A percentile compares a stretch with the other conserved stretches of the same genome.
These are phyloP conservation scores for Vigna hirtella DNA, from an alignment of 306 rosid species.

Conservation along the genomic window DNA sequence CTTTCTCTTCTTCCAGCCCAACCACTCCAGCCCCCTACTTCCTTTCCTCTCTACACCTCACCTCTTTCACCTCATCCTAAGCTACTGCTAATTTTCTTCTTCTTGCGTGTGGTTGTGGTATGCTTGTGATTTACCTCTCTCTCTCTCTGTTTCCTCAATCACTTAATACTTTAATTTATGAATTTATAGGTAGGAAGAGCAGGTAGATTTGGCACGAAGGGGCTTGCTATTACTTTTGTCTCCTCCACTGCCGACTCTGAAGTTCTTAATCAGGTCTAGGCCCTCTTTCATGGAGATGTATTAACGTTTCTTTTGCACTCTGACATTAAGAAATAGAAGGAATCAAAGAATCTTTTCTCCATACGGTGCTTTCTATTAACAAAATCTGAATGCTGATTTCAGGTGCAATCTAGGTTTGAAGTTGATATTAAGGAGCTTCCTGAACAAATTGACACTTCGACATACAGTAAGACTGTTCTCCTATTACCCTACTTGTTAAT, in stretches of 20 bases:
- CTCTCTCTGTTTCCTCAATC: not conserved
- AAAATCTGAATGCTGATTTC: constrained; percentile 51
- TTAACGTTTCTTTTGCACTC: not conserved
- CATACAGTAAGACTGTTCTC: constrained; percentile 74
- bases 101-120: not conserved
- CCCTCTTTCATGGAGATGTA: not conserved
- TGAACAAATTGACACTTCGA: constrained; percentile 93
- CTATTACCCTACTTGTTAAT: not conserved
- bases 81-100: not conserved
- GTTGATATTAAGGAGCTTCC: constrained; percentile 98
- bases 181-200: constrained; percentile 86
- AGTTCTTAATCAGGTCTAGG: constrained; percentile 65
- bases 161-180: constrained; percentile 17
- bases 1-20: no score
- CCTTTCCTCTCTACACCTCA: no score
- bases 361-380: constrained; percentile 39
- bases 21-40: no score
- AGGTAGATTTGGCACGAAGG: constrained; percentile 97
- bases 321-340: not conserved
- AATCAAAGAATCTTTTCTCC: not conserved
- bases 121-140: not conserved
- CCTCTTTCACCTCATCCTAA: no score
- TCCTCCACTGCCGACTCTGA: constrained; percentile 83
- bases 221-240: constrained; percentile 95
- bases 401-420: constrained; percentile 99